Evolutionary conservation across 106 monocot genomes (phyloP), one percentile per base, ranked within the genome.

Genomic region (Platanthera guangdongensis): DNA sequence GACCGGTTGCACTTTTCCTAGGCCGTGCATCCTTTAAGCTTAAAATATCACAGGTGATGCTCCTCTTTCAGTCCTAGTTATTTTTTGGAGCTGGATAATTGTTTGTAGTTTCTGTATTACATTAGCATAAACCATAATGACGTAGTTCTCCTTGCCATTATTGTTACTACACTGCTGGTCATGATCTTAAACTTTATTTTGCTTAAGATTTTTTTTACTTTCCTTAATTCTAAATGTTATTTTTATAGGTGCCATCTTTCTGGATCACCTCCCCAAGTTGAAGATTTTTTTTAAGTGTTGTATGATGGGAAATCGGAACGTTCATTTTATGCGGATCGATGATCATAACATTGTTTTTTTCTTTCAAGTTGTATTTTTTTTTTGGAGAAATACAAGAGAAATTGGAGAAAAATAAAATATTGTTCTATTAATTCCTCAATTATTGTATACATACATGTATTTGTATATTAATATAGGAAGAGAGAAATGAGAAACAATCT

Each of bases 11-110:
- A 54, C 86, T 95, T 88, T 79, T 85, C 76, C 83, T 81, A 81
- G 95, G 95, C 2, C 92, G 87, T 48, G 90, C 88, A 30, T 78
- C 80, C 13, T 85, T 92, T 74, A 95, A 90, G 76, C 90, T 95
- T 73, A 95, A 92, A 77, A 88, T 95, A 75, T 88, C 95, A 81
- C 90, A 92, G 90, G 95, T 95, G 59, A 19, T 48, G 71, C 11
- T 30, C 32, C 32, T 65, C 19, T 11, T 19, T 63, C 11, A 12
- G 9, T 4, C 7, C 2, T 10, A 3, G 30, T 21, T 32, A 39
- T 65, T 30, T 30, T 12, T 65, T 65, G 65, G 8, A 63, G 9
- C 9, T 25, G 5, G 32, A 65, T 30, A 65, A 12, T 6, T n/a
- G 9, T 65, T 65, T 65, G 32, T 30, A 65, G 59, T 60, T 13